Conservation (phyloP, 257 asterid genomes). For the Anisodus tanguticus region DNA sequence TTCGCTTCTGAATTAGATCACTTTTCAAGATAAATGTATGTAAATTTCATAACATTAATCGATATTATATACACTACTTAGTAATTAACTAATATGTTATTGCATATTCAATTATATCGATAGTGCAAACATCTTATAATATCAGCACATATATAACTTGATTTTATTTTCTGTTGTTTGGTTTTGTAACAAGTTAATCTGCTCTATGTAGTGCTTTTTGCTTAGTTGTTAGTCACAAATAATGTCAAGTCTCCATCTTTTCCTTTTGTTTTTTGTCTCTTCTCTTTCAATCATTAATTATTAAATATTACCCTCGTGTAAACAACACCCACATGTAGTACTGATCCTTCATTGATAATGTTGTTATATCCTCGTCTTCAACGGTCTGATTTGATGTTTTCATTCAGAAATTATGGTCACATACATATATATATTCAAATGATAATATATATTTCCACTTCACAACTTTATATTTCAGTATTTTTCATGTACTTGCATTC, state of each 20-base stretch:
- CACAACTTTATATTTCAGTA: background rate
- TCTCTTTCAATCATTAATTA: conserved; percentile 16
- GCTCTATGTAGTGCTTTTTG: background rate
- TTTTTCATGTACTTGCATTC: conserved; percentile 13
- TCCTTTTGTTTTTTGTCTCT: conserved; percentile 20
- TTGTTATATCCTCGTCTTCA: conserved; percentile 28
- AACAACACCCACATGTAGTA: background rate
- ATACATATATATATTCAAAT: background rate
- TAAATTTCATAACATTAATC: no score
- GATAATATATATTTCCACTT: background rate
- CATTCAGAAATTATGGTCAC: background rate
- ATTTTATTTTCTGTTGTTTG: no score
- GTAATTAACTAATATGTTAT: no score
- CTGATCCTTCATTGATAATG: background rate
- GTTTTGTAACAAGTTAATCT: no score
- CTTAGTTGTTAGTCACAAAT: conserved; percentile 24
- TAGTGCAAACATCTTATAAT: no score
- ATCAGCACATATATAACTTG: no score
- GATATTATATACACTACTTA: no score
- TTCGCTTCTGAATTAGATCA: no score
- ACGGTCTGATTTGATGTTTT: conserved; percentile 19
- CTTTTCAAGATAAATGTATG: no score
- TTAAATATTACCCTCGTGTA: background rate
- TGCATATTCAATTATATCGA: no score
- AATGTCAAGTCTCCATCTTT: conserved; percentile 21